Conservation (phyloP, 2,329 filamentous ascomycete species). For the Plenodomus biglobosus region DNA sequence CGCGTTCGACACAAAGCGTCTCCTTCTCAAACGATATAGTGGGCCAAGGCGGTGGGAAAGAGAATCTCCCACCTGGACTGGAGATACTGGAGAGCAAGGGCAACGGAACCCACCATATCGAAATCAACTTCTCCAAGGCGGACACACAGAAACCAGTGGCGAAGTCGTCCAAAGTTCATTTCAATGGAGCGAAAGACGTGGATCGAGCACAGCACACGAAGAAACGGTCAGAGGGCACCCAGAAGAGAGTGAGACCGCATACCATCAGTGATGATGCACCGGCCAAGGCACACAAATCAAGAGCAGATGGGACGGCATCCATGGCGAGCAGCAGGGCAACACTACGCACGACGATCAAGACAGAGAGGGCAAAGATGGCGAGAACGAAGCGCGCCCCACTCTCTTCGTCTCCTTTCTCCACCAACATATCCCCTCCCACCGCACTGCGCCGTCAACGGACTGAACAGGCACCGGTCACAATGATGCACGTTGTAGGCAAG, state of each 20-base stretch:
- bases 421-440: slow-evolving; percentile 41
- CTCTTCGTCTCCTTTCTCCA: slow-evolving; percentile 41
- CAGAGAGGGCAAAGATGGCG: slow-evolving; percentile 25
- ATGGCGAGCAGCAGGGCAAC: slow-evolving; percentile 26
- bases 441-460: slow-evolving; percentile 30
- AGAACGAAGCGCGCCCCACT: slow-evolving; percentile 23
- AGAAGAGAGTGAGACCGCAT: slow-evolving; percentile 41
- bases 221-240: slow-evolving; percentile 28
- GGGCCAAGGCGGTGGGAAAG: slow-evolving; percentile 61
- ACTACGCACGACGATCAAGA: slow-evolving; percentile 29
- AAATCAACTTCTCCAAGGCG: slow-evolving; percentile 36
- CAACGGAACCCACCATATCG: slow-evolving; percentile 31
- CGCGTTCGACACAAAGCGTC: slow-evolving; percentile 44
- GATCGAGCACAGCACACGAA: slow-evolving; percentile 21
- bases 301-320: slow-evolving; percentile 32
- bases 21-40: slow-evolving; percentile 49
- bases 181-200: slow-evolving; percentile 24
- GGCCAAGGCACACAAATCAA: slow-evolving; percentile 40
- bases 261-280: slow-evolving; percentile 34
- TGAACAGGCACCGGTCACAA: slow-evolving; percentile 30
- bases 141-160: slow-evolving; percentile 24
- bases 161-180: slow-evolving; percentile 34
- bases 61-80: slow-evolving; percentile 61
- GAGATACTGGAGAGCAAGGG: slow-evolving; percentile 30
- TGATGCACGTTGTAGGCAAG: slow-evolving; percentile 38